A percentile compares a stretch with the other conserved stretches of the same genome.
Evolutionary conservation across 495 filamentous ascomycete species (phyloP).

Genomic region (Penicillium mononematosum): DNA sequence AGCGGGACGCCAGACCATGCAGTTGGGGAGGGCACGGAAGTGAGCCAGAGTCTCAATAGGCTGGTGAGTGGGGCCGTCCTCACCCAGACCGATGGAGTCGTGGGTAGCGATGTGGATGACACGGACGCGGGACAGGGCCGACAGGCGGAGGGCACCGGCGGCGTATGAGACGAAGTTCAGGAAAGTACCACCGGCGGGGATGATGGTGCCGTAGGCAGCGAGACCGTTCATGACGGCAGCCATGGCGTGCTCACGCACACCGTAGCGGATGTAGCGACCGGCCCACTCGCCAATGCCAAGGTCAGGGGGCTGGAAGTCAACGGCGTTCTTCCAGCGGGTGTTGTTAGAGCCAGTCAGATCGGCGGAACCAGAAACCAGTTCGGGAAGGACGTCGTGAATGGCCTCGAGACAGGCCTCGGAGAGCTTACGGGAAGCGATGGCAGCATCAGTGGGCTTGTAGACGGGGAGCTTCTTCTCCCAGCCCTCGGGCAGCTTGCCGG

Average conservation of each 20-base stretch:
- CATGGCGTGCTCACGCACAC: conserved; percentile 97
- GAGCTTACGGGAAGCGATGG: conserved; percentile 88
- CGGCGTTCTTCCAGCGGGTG: conserved; percentile 93
- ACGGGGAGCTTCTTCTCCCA: conserved; percentile 94
- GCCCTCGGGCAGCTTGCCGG: conserved; percentile 85
- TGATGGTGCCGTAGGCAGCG: conserved; percentile 88
- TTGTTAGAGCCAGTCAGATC: conserved; percentile 99
- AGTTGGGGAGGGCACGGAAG: conserved; percentile 98
- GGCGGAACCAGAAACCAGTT: conserved; percentile 92
- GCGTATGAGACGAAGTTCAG: conserved; percentile 99
- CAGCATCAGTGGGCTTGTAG: conserved; percentile 84
- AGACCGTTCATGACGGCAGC: conserved; percentile 98
- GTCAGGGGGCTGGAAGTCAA: conserved; percentile 94
- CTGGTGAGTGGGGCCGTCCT: conserved; percentile 98
- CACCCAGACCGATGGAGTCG: conserved; percentile 98
- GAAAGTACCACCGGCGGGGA: conserved; percentile 95
- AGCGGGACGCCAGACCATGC: conserved; percentile 99
- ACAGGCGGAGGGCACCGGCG: conserved; percentile 91
- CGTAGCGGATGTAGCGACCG: conserved; percentile 95
- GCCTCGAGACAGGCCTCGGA: conserved; percentile 91
- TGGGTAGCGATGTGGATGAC: conserved; percentile 97
- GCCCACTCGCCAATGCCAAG: conserved; percentile 80
- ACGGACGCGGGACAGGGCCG: conserved; percentile 85
- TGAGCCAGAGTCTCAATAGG: conserved; percentile 99
- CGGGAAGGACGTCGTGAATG: conserved; percentile 79